Evolutionary conservation across 1,139 yeast species (phyloP).

Genomic region (Scheffersomyces parashehatae): DNA sequence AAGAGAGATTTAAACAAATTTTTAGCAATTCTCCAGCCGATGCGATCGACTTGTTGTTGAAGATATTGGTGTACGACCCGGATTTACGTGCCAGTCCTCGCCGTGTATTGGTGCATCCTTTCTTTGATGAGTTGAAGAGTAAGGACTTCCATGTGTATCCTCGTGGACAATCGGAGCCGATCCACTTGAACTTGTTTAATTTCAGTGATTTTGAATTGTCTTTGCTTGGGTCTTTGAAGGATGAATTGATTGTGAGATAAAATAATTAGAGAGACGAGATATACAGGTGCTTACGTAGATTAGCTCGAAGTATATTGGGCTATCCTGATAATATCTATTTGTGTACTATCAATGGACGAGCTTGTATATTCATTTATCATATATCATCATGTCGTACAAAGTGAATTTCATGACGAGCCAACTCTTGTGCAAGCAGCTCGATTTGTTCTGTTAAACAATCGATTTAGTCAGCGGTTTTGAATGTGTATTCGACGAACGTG

Average conservation of each 20-base stretch:
- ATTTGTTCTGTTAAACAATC: too few relatives aligned
- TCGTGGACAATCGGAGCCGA: slow-evolving; percentile 46
- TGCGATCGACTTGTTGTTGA: slow-evolving; percentile 70
- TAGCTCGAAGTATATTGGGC: not conserved
- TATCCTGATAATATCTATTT: not conserved
- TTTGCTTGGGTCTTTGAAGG: slow-evolving; percentile 45
- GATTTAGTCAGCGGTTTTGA: too few relatives aligned
- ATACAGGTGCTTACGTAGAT: not conserved
- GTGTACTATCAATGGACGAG: not conserved
- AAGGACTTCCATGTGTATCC: slow-evolving; percentile 60
- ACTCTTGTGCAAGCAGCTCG: too few relatives aligned
- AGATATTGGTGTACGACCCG: slow-evolving; percentile 73
- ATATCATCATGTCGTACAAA: too few relatives aligned
- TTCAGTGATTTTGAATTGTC: slow-evolving; percentile 56
- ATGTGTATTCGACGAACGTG: too few relatives aligned
- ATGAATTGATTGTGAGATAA: slow-evolving; percentile 27
- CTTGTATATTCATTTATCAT: too few relatives aligned
- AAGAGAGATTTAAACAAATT: slow-evolving; percentile 65
- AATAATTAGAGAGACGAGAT: not conserved
- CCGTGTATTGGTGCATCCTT: slow-evolving; percentile 67
- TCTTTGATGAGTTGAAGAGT: slow-evolving; percentile 66
- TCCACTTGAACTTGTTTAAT: slow-evolving; percentile 48
- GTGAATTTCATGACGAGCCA: too few relatives aligned
- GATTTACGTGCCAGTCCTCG: slow-evolving; percentile 65
- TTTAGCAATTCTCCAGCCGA: slow-evolving; percentile 69